These are phyloP conservation scores for Podospora australis DNA, from an alignment of 495 filamentous ascomycete genomes.

Conservation along the genomic window DNA sequence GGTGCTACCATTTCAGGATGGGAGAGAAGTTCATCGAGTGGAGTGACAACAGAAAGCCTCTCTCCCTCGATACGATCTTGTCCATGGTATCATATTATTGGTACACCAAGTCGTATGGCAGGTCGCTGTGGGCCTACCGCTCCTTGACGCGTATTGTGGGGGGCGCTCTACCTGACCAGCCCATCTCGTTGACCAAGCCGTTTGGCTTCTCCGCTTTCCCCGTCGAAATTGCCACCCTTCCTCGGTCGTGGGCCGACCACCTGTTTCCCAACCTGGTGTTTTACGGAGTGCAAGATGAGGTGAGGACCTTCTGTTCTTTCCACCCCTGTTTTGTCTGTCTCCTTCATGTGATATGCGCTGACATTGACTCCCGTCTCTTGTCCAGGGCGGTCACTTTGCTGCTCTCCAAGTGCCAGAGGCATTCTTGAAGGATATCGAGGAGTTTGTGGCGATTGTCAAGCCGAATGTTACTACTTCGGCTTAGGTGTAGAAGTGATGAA, in stretches of 20 bases:
- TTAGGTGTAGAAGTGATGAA: too few species aligned
- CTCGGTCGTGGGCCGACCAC: conserved; percentile 45
- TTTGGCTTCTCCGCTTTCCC: conserved; percentile 55
- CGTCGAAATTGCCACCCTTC: conserved; percentile 44
- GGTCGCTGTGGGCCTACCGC: conserved; percentile 44
- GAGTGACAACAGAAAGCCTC: conserved; percentile 42
- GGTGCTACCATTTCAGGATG: conserved; percentile 41
- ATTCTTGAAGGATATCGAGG: conserved; percentile 51
- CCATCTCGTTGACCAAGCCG: conserved; percentile 36
- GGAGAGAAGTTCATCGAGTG: conserved; percentile 64
- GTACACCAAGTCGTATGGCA: conserved; percentile 55
- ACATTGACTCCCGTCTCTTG: too few species aligned
- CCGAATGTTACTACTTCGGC: conserved; percentile 2
- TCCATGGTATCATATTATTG: conserved; percentile 56
- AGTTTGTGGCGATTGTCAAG: conserved; percentile 34
- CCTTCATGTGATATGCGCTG: not conserved
- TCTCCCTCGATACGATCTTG: conserved; percentile 47
- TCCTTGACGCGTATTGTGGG: conserved; percentile 34
- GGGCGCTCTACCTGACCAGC: conserved; percentile 2
- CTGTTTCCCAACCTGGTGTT: conserved; percentile 26
- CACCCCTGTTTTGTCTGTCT: too few species aligned
- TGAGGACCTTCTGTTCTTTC: too few species aligned
- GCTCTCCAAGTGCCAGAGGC: conserved; percentile 50
- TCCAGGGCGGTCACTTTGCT: conserved; percentile 58
- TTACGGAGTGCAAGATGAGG: conserved; percentile 33